Base-by-base conservation (phyloP, 2,329 filamentous ascomycete genomes). In the Cercospora citrullina region DNA sequence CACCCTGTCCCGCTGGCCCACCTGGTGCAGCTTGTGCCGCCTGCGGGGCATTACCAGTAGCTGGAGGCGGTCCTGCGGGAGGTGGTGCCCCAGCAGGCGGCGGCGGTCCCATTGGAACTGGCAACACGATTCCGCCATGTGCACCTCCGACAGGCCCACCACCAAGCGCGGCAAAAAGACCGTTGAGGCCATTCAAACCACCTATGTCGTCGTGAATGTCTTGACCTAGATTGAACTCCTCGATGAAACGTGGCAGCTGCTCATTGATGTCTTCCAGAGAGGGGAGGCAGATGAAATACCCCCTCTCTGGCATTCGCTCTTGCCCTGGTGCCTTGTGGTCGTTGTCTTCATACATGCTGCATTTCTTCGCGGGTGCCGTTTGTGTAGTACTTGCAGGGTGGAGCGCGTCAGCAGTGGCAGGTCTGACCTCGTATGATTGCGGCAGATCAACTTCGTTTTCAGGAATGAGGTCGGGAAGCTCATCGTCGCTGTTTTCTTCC, bases 281-380 rank as follows among this genome's bases (percentile, higher is more conserved):
- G 10, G 63, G 39, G 23, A 70, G 61, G 21, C 68, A 70, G 18
- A 70, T 64, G 33, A 63, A 68, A 45, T 70, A 70, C 18, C 68
- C 68, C 39, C 60, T 60, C 55, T 64, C 48, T 12, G 60, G 48
- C 39, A 61, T 26, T 28, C 58, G 57, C 58, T 65, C 64, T 21
- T 55, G 57, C 9, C 64, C 64, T 2, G 64, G 57, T 26, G 58
- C 57, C 30, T 61, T 60, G 42, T 53, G 36, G 55, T 60, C 57
- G 31, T 60, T 53, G 57, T 65, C 64, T n/a, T 64, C 62, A 28
- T 58, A 64, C 62, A 58, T 58, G 33, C 31, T 30, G 18, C 64
- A 65, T 51, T 53, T 60, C 57, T 65, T 51, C 16, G 16, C 28
- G 2, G 21, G n/a, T 8, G 10, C 16, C n/a, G 55, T 9, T 5